Evolutionary conservation across 495 filamentous ascomycete species (phyloP), one percentile per base, ranked within the genome.

Genomic region (Aspergillus carlsbadensis): DNA sequence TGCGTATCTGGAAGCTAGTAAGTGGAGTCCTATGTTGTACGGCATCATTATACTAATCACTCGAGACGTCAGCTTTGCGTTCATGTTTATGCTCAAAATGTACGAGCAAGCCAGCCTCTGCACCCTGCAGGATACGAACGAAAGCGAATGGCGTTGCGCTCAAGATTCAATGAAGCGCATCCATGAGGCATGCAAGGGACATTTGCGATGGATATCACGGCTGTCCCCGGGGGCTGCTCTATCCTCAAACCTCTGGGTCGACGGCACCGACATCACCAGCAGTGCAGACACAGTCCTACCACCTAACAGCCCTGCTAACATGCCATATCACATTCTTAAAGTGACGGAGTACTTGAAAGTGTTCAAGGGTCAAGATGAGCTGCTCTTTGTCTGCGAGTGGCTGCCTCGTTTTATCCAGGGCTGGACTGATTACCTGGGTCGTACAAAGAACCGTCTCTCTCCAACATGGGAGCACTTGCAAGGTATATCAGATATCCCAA

Each of bases 1-100:
- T 41, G 49, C 49, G 15, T 52, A 52, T 52, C 49, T 29, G 49
- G 49, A 0, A 52, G 49, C 15, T 52, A 52, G 49, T 52, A 52
- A 41, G 49, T 52, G 22, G 10, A 20, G 10, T 6, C n/a, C 1
- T 37, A 14, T 24, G 20, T 21, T 13, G 6, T 21, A 5, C 6
- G 13, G 41, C 10, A 24, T 44, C 6, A 44, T 26, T 13, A 14
- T 44, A 44, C 41, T 26, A 7, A 44, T 18, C 6, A 10, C 26
- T 40, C n/a, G n/a, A n/a, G 48, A 5, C 6, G 11, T 21, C 37
- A 52, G 49, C 33, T 52, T 52, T 42, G 49, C 49, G 15, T 52
- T 52, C 36, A 52, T 41, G 36, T 52, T 52, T 18, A 52, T 52
- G 35, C 49, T 52, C 35, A 33, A 52, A 3, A 52, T 52, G 49